Evolutionary conservation across 305 asterid genomes (phyloP), one percentile per base, ranked within the genome.

Genomic region (Salvia sclarea): DNA sequence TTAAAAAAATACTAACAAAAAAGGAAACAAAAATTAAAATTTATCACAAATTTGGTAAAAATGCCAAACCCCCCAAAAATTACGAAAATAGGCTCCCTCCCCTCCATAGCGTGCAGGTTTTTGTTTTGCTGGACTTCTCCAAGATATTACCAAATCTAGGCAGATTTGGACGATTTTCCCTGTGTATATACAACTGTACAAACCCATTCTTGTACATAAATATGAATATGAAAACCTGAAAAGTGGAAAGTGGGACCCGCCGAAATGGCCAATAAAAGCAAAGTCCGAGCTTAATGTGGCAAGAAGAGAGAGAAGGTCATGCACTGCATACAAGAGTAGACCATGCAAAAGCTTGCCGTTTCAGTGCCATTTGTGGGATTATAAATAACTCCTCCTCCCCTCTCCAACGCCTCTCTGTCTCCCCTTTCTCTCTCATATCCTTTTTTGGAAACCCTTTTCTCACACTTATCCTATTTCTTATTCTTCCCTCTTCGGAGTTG

Each of bases 281-380:
- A 65, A 77, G 61, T 22, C 75, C 62, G 30, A 62, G 61, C 80
- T 78, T 50, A 81, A 78, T 75, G 86, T 67, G 85, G 84, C 81
- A 78, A 80, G 20, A 69, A 67, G 68, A 52, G 79, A 38, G 79
- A 38, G 69, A 68, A 83, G 78, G 83, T 85, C 88, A 85, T 85
- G 85, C 83, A 79, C 16, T 74, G 79, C 45, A 75, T 68, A 81
- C 61, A 70, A 81, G 56, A 73, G 81, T 73, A 73, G 85, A 76
- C 86, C 92, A 86, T 84, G 92, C 91, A 85, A 75, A 80, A 84
- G 87, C 82, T 83, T 79, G 88, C 87, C 88, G 86, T 82, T 85
- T 81, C 87, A 77, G 72, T 85, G 88, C 92, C 92, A 89, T 82
- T 84, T 86, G 88, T 82, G 71, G 75, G 38, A 55, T 72, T 75